Percentiles rank a stretch among this genome's conserved stretches.
These are phyloP conservation scores for Colletotrichum australisinense DNA, from an alignment of 2,329 filamentous ascomycete genomes.

Conservation along the genomic window DNA sequence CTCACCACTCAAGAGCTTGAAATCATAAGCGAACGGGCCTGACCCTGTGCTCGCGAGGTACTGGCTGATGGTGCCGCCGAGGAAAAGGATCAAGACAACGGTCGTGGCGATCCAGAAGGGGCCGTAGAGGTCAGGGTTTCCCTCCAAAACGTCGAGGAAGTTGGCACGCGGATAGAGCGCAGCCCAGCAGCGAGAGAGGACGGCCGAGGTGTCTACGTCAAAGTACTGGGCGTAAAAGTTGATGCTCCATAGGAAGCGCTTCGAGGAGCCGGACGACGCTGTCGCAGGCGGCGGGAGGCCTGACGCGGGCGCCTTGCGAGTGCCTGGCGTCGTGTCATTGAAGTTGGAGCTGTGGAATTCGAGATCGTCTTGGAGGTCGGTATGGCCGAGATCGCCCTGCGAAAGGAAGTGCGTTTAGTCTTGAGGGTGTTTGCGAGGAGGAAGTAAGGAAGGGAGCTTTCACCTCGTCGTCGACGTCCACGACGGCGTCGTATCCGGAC, in stretches of 20 bases:
- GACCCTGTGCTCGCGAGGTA: conserved; percentile 79
- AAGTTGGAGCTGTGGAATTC: conserved; percentile 98
- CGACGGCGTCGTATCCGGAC: conserved; percentile 95
- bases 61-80: conserved; percentile 94
- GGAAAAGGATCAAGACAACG: conserved; percentile 93
- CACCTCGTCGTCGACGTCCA: conserved; percentile 97
- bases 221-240: conserved; percentile 98
- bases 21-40: conserved; percentile 89
- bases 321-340: conserved; percentile 65
- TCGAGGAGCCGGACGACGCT: conserved; percentile 63
- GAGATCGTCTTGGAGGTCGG: conserved; percentile 97
- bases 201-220: conserved; percentile 94
- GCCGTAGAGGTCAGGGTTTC: conserved; percentile 95
- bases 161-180: conserved; percentile 92
- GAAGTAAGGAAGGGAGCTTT: conserved; percentile 35
- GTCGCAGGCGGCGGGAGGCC: conserved; percentile 69
- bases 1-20: conserved; percentile 84
- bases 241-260: conserved; percentile 92
- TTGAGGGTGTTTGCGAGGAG: background rate
- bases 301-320: conserved; percentile 57
- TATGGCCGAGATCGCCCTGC: conserved; percentile 96
- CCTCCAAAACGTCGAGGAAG: conserved; percentile 96
- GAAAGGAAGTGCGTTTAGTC: conserved; percentile 34
- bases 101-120: conserved; percentile 99
- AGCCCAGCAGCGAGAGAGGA: conserved; percentile 86